phyloP scores from a whole-genome alignment of 305 asterid genomes.

The Solanum aculeatissimum region DNA sequence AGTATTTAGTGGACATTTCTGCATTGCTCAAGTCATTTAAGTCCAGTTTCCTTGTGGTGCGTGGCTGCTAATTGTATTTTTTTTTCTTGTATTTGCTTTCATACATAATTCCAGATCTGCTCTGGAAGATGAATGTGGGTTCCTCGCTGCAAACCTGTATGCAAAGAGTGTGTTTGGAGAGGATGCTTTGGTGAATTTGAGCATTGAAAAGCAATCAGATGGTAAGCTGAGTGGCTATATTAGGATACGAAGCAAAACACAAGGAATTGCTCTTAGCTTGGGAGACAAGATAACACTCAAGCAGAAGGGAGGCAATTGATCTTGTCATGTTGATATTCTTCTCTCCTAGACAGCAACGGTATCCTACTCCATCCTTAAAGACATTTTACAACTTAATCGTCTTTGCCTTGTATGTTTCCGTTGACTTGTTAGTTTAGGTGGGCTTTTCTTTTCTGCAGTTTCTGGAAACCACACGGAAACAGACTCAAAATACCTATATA shows the following conservation, averaged over 20 bases:
- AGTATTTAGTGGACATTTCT: background rate
- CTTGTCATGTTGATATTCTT: background rate
- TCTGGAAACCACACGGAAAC: background rate
- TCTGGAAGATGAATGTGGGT: conserved; percentile 90
- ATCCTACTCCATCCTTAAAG: background rate
- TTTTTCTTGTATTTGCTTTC: background rate
- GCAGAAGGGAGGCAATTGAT: conserved; percentile 96
- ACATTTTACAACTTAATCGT: background rate
- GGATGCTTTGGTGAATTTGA: conserved; percentile 92
- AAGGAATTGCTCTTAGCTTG: conserved; percentile 98
- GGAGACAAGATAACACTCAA: conserved; percentile 98
- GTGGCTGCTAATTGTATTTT: background rate
- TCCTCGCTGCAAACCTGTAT: conserved; percentile 91
- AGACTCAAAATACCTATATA: background rate
- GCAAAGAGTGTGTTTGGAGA: conserved; percentile 99
- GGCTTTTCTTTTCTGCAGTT: background rate
- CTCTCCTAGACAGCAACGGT: background rate
- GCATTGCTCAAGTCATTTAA: background rate
- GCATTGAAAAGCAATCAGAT: conserved; percentile 90
- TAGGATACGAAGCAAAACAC: conserved; percentile 98
- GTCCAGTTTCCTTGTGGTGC: background rate
- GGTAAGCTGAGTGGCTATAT: conserved; percentile 91
- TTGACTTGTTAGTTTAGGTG: background rate
- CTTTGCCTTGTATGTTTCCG: background rate
- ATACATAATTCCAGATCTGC: conserved; percentile 62